Evolutionary conservation across 2,329 filamentous ascomycete genomes (phyloP), one percentile per base, ranked within the genome.

Genomic region (Gnomoniopsis sp.): DNA sequence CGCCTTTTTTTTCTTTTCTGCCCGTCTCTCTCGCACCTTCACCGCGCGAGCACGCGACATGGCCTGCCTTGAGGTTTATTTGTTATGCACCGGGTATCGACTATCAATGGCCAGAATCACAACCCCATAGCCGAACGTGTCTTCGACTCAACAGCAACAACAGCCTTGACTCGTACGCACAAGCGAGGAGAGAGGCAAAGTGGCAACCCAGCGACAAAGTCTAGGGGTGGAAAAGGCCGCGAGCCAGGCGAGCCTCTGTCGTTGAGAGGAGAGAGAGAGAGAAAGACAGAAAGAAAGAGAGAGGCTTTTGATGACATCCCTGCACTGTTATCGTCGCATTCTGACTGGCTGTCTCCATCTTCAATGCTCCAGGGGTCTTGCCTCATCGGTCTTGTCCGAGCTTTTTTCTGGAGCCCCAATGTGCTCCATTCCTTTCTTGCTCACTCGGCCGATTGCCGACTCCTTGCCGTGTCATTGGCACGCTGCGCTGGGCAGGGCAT

Each of bases 331-430:
- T 62, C 60, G 53, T 53, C 23, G 38, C 17, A 30, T 26, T 48
- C 49, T 57, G 22, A 62, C 49, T 62, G 60, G 60, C 22, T 41
- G 30, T 33, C 46, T 17, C 19, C 23, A 30, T n/a, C 36, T 33
- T 33, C 1, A 33, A 26, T 12, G 15, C 19, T 48, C 41, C 53
- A 59, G 57, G 57, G 57, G 52, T 54, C 47, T 53, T 49, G 43
- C 43, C 36, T 59, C 49, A 53, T 61, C 57, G 59, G 56, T 44
- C 59, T 56, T 57, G 57, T 62, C 57, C 60, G 60, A 50, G 46
- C 36, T 47, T 49, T 22, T 46, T 34, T 48, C 19, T 41, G 36
- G 11, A 33, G 41, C 30, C 43, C 57, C 11, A 44, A 44, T 57
- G 53, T 53, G 30, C n/a, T 30, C 23, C 38, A 38, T 55, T n/a